Conservation (phyloP, 2,329 filamentous ascomycete species). For the Tolypocladium endophyticum region DNA sequence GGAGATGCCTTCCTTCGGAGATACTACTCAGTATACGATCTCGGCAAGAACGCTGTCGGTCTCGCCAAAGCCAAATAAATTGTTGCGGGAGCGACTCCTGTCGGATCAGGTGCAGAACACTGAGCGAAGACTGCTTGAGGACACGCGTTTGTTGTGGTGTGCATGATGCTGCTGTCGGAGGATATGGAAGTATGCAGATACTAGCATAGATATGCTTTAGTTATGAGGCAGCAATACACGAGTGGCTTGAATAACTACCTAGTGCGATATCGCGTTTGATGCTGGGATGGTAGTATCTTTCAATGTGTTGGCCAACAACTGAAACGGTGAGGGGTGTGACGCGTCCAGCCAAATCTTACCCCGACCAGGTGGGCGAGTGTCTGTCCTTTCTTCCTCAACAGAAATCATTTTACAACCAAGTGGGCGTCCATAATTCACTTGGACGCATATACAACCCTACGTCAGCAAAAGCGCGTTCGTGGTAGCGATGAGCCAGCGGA, state of each 20-base stretch:
- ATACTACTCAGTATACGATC: slow-evolving; percentile 95
- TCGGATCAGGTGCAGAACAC: neutral
- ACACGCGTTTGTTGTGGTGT: neutral
- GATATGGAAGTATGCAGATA: neutral
- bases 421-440: neutral
- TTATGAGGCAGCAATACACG: neutral
- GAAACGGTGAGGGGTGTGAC: neutral
- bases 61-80: slow-evolving; percentile 69
- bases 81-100: neutral
- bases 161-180: neutral
- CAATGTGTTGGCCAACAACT: no score
- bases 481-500: no score
- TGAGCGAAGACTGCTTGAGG: neutral
- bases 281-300: no score
- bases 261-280: no score
- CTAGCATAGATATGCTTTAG: neutral
- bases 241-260: neutral
- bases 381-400: no score
- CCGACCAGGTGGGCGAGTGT: neutral
- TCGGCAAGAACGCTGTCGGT: slow-evolving; percentile 79
- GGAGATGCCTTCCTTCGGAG: slow-evolving; percentile 78
- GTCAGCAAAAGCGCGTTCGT: neutral
- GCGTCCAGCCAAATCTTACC: neutral
- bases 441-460: neutral
- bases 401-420: neutral